These are phyloP conservation scores for Fusarium equiseti DNA, from an alignment of 2,329 filamentous ascomycete species.

Conservation along the genomic window DNA sequence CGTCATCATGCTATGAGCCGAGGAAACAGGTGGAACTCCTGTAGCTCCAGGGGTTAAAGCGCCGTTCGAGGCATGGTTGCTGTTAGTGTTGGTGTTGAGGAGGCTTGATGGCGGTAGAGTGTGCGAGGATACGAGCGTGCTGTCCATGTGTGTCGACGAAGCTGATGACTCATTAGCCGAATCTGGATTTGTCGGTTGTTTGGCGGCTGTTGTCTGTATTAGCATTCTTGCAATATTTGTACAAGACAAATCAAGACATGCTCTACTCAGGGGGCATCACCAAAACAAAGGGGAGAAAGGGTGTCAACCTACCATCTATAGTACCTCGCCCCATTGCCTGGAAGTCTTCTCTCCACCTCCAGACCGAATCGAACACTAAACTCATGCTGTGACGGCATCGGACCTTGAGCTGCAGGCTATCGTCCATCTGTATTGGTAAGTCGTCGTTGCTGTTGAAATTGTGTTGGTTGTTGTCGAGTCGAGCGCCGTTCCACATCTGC, in stretches of 20 bases:
- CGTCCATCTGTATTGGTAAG: constrained; percentile 68
- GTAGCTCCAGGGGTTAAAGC: constrained; percentile 64
- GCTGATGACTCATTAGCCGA: constrained; percentile 79
- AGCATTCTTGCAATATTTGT: constrained; percentile 40
- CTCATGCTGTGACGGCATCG: constrained; percentile 87
- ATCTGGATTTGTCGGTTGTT: constrained; percentile 88
- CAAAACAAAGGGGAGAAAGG: constrained; percentile 28
- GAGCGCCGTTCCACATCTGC: constrained; percentile 84
- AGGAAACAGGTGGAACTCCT: constrained; percentile 53
- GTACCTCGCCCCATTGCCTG: constrained; percentile 76
- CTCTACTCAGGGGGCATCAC: constrained; percentile 38
- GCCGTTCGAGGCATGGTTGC: constrained; percentile 56
- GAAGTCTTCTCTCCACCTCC: constrained; percentile 86
- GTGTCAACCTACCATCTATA: constrained; percentile 72
- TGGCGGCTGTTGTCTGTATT: constrained; percentile 67
- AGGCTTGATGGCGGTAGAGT: constrained; percentile 58
- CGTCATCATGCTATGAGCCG: constrained; percentile 60
- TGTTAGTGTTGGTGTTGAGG: constrained; percentile 49
- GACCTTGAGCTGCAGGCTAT: constrained; percentile 83
- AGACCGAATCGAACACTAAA: constrained; percentile 85
- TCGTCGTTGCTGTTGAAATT: constrained; percentile 63
- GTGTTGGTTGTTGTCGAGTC: constrained; percentile 62
- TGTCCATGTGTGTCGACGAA: constrained; percentile 74
- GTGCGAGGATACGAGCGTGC: constrained; percentile 64
- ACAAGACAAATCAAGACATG: constrained; percentile 43